Evolutionary conservation across 306 rosid species (phyloP), one percentile per base, ranked within the genome.

Genomic region (Cicer cuneatum): DNA sequence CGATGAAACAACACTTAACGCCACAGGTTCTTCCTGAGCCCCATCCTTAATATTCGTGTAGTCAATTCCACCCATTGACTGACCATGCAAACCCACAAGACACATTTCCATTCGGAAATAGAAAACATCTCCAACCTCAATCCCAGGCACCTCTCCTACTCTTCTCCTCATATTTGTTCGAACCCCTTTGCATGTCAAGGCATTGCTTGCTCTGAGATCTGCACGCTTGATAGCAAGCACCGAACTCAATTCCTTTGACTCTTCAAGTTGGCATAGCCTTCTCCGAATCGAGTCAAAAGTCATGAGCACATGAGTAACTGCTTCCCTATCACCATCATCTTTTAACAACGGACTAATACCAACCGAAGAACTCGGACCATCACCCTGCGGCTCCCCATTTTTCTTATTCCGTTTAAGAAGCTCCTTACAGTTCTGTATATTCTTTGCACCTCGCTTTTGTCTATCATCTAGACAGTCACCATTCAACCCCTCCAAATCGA

Each of bases 21-120:
- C 92, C 77, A 87, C n/a, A 1, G 89, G 80, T 47, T 83, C 91
- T 21, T 80, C 89, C 69, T 81, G 85, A 33, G 8, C 9, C 54
- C 61, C 85, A 69, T 66, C 86, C 70, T 70, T 89, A 46, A 72
- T 7, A 18, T 29, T 70, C 83, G 73, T 66, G 56, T 73, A 87
- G 73, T 89, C 95, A 66, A 89, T 89, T 69, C 95, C 95, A 10
- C 85, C 84, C 95, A 89, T 89, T 19, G 87, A 43, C n/a, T 82
- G 95, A 67, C 69, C 79, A 82, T 89, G 95, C 38, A 89, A 78
- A 46, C 95, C 92, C 63, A 89, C 88, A 45, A 84, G 74, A 75
- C 74, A 67, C 81, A 87, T 66, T 73, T 89, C 95, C 70, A 89
- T 82, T 39, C 92, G 73, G 39, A 84, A 84, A 82, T 77, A 89